Conservation (phyloP, 257 asterid genomes). For the Nicotiana noctiflora region DNA sequence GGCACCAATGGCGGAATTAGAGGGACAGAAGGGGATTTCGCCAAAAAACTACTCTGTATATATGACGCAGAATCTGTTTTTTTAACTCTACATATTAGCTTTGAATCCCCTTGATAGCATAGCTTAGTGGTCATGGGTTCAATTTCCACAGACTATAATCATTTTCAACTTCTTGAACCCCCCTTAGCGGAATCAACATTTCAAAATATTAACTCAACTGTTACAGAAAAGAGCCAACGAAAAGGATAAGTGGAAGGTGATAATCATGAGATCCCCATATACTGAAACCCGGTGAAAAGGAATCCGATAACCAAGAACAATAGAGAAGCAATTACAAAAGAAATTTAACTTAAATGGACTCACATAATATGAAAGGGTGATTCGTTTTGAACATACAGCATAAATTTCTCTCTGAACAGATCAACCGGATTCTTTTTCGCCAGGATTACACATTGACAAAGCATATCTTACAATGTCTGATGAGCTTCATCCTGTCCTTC, state of each 20-base stretch:
- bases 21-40: no score
- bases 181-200: no score
- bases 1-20: no score
- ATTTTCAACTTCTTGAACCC: no score
- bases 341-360: constrained; percentile 8
- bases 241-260: not conserved
- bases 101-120: no score
- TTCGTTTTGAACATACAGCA: not conserved
- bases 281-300: constrained; percentile 16
- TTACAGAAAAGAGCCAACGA: not conserved
- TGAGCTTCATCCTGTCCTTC: constrained; percentile 43
- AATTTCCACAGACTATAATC: no score
- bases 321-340: constrained; percentile 23
- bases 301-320: constrained; percentile 16
- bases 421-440: constrained; percentile 34
- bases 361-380: not conserved
- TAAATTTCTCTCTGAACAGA: constrained; percentile 19
- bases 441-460: constrained; percentile 15
- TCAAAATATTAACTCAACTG: not conserved
- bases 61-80: no score
- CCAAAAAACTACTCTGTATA: no score
- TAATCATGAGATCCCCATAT: not conserved
- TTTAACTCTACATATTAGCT: no score
- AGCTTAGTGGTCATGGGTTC: no score
- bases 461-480: constrained; percentile 10